Evolutionary conservation across 1,139 yeast genomes (phyloP).

Genomic region (Geotrichum bryndzae): DNA sequence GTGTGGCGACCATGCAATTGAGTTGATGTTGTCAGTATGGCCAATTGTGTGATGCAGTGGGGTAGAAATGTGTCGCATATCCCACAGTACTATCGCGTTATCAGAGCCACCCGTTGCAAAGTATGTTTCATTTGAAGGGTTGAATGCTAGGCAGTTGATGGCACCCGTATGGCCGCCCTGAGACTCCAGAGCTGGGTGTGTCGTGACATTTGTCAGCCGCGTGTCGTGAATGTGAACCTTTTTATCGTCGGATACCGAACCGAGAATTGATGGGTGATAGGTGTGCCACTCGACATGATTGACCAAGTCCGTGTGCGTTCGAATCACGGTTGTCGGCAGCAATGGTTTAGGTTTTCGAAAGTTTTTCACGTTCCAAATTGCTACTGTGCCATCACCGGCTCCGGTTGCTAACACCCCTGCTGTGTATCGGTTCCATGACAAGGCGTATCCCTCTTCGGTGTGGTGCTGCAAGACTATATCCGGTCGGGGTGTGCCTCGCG

Average conservation of each 20-base stretch:
- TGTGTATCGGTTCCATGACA: slow-evolving; percentile 53
- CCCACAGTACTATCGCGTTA: slow-evolving; percentile 65
- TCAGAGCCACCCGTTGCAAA: slow-evolving; percentile 65
- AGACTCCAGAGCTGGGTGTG: slow-evolving; percentile 9
- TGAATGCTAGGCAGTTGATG: slow-evolving; percentile 60
- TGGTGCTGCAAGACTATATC: slow-evolving; percentile 48
- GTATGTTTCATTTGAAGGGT: slow-evolving; percentile 48
- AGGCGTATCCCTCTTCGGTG: slow-evolving; percentile 59
- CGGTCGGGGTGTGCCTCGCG: slow-evolving; percentile 27
- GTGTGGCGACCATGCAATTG: slow-evolving; percentile 72
- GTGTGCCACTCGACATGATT: slow-evolving; percentile 45
- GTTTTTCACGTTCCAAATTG: slow-evolving; percentile 54
- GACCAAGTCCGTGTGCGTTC: slow-evolving; percentile 33
- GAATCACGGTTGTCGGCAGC: slow-evolving; percentile 24
- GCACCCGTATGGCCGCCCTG: slow-evolving; percentile 40
- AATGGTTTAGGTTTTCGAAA: slow-evolving; percentile 7
- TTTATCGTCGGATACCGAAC: slow-evolving; percentile 69
- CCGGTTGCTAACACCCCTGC: slow-evolving; percentile 49
- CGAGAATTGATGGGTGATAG: slow-evolving; percentile 48
- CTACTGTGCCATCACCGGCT: slow-evolving; percentile 61
- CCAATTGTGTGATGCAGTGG: slow-evolving; percentile 35
- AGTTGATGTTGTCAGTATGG: slow-evolving; percentile 59
- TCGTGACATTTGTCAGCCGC: slow-evolving; percentile 36
- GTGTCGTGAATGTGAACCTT: slow-evolving; percentile 65
- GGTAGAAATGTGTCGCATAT: slow-evolving; percentile 44